Evolutionary conservation across 1,284 basidiomycete genomes (phyloP).

Genomic region (Boletus semigastroideus): DNA sequence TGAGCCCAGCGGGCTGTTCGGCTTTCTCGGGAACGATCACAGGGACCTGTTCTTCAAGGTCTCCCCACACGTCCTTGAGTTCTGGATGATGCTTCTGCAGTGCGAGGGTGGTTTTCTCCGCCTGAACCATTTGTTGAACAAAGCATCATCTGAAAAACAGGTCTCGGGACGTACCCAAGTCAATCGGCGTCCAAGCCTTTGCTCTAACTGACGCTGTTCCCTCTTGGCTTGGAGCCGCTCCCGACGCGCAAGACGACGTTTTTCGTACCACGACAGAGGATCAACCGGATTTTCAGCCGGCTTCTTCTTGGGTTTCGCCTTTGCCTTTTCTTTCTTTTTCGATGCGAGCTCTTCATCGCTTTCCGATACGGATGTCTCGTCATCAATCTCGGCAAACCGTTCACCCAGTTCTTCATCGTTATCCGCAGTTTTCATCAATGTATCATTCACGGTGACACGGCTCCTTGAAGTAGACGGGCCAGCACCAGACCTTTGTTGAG

Average conservation of each 20-base stretch:
- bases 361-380: conserved; percentile 23
- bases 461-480: conserved; percentile 40
- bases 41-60: conserved; percentile 67
- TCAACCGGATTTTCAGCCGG: conserved; percentile 34
- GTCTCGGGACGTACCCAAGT: conserved; percentile 51
- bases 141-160: background rate
- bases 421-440: conserved; percentile 17
- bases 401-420: conserved; percentile 36
- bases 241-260: conserved; percentile 10
- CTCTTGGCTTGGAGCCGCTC: conserved; percentile 38
- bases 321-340: conserved; percentile 34
- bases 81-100: conserved; percentile 72
- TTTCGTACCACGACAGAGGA: conserved; percentile 6
- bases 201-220: conserved; percentile 51
- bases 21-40: conserved; percentile 69
- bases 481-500: conserved; percentile 41
- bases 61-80: conserved; percentile 85
- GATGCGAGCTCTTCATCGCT: conserved; percentile 37
- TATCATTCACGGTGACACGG: conserved; percentile 37
- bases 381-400: conserved; percentile 24
- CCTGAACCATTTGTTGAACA: conserved; percentile 40
- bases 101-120: conserved; percentile 73
- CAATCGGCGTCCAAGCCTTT: conserved; percentile 66
- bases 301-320: conserved; percentile 34
- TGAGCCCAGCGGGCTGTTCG: conserved; percentile 80